Conservation (phyloP, 2,329 filamentous ascomycete species). For the Fusarium scirpi region DNA sequence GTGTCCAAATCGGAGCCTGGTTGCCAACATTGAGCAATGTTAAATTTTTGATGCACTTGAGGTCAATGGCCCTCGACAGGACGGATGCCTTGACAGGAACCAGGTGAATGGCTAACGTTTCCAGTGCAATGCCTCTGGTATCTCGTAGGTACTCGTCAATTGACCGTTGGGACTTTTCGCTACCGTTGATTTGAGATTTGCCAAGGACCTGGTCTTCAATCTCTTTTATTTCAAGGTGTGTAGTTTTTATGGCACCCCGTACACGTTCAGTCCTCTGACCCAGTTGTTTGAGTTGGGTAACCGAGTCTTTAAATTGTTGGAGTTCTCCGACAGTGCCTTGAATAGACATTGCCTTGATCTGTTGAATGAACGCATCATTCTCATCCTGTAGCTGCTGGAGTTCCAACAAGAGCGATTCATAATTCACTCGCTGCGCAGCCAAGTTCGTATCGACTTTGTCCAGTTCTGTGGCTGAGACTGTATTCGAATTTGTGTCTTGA, state of each 20-base stretch:
- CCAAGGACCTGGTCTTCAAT: slow-evolving; percentile 45
- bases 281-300: slow-evolving; percentile 48
- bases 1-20: slow-evolving; percentile 70
- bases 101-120: slow-evolving; percentile 66
- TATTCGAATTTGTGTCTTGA: neutral
- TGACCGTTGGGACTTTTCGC: slow-evolving; percentile 40
- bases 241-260: slow-evolving; percentile 51
- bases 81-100: slow-evolving; percentile 71
- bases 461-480: neutral
- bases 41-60: slow-evolving; percentile 66
- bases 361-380: slow-evolving; percentile 47
- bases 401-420: slow-evolving; percentile 51
- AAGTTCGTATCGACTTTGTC: slow-evolving; percentile 35
- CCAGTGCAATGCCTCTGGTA: slow-evolving; percentile 69
- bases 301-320: slow-evolving; percentile 43
- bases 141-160: slow-evolving; percentile 67
- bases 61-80: slow-evolving; percentile 66
- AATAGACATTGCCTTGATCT: slow-evolving; percentile 48
- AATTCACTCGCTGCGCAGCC: slow-evolving; percentile 50
- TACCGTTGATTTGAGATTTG: slow-evolving; percentile 25
- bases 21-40: slow-evolving; percentile 73
- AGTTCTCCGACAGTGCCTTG: slow-evolving; percentile 42
- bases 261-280: slow-evolving; percentile 51
- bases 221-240: slow-evolving; percentile 55
- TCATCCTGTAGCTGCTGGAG: slow-evolving; percentile 50